These are phyloP conservation scores for Alternaria longipes DNA, from an alignment of 2,329 filamentous ascomycete genomes.

Conservation along the genomic window DNA sequence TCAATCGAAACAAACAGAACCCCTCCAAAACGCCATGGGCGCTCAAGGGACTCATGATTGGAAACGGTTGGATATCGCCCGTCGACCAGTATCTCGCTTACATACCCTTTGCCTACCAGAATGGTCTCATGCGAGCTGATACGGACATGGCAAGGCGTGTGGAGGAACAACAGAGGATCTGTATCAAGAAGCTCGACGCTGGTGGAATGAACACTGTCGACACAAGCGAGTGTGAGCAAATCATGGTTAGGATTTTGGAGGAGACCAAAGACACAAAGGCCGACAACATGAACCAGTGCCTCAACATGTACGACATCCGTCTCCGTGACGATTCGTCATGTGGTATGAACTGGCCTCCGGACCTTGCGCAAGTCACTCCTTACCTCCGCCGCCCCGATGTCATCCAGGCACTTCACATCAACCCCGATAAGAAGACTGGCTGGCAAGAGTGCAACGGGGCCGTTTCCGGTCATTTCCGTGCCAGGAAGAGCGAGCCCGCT, in stretches of 20 bases:
- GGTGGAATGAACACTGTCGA: slow-evolving; percentile 71
- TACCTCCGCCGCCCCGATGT: slow-evolving; percentile 89
- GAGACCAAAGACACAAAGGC: slow-evolving; percentile 67
- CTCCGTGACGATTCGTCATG: slow-evolving; percentile 83
- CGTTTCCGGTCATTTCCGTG: slow-evolving; percentile 76
- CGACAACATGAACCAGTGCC: slow-evolving; percentile 68
- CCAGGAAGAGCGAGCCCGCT: slow-evolving; percentile 75
- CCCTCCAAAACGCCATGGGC: slow-evolving; percentile 70
- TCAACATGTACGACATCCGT: slow-evolving; percentile 98
- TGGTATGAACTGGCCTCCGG: slow-evolving; percentile 98
- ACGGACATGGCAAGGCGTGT: slow-evolving; percentile 71
- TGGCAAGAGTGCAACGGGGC: slow-evolving; percentile 90
- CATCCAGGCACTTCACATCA: slow-evolving; percentile 80
- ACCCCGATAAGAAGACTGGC: slow-evolving; percentile 80
- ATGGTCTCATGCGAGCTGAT: slow-evolving; percentile 74
- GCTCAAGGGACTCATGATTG: slow-evolving; percentile 86
- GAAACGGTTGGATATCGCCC: slow-evolving; percentile 97
- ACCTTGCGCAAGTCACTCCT: slow-evolving; percentile 77
- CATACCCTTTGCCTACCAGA: slow-evolving; percentile 80
- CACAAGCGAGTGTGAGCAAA: slow-evolving; percentile 74
- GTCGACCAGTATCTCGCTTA: slow-evolving; percentile 90
- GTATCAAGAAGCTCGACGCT: slow-evolving; percentile 68
- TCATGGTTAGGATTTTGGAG: slow-evolving; percentile 77
- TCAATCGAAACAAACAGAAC: slow-evolving; percentile 78
- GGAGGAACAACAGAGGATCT: slow-evolving; percentile 74